Base-by-base conservation (phyloP, 768 basidiomycete genomes). In the Suillus weaverae region DNA sequence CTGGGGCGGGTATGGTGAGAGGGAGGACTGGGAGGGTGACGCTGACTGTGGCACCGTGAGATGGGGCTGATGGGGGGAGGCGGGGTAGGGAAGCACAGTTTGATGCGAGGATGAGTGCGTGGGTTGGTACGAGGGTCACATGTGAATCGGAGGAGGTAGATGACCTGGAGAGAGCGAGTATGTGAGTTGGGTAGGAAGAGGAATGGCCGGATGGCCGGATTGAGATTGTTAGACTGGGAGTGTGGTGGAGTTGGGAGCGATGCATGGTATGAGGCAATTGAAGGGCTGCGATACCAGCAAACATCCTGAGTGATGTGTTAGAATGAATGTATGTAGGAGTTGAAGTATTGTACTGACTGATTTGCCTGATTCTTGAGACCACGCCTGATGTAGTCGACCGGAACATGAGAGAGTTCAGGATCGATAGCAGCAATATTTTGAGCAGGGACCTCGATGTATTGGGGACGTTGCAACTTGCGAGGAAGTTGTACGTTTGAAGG, bases 41-140 rank as follows among this genome's bases (percentile, higher is more conserved):
- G 51, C 75, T 77, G 62, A 73, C 73, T 10, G 73, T 71, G 32
- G 72, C 73, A 30, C 69, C 70, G n/a, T 79, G 77, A 0, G 80
- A 69, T 11, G 75, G 70, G 43, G 70, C 62, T 4, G 78, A 69
- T 10, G 79, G 68, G 0, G 86, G 84, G 33, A 90, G 80, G 30
- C 81, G 75, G 1, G 89, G 86, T 7, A 93, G 81, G 50, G 83
- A 80, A 20, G 90, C 78, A 72, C 90, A 94, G 71, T 90, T 82
- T 0, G 88, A 80, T 8, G 88, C 88, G 62, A 94, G 81, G 50
- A 93, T 81, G 60, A 91, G 75, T 39, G 86, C 85, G 76, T 94
- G 92, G 13, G 86, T 83, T 5, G 92, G 88, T 68, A 84, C 88
- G 61, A 93, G 80, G 11, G 81, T 69, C 7, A 68, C 66, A n/a